Evolutionary conservation across 306 rosid genomes (phyloP).

Genomic region (Acacia acuminata): DNA sequence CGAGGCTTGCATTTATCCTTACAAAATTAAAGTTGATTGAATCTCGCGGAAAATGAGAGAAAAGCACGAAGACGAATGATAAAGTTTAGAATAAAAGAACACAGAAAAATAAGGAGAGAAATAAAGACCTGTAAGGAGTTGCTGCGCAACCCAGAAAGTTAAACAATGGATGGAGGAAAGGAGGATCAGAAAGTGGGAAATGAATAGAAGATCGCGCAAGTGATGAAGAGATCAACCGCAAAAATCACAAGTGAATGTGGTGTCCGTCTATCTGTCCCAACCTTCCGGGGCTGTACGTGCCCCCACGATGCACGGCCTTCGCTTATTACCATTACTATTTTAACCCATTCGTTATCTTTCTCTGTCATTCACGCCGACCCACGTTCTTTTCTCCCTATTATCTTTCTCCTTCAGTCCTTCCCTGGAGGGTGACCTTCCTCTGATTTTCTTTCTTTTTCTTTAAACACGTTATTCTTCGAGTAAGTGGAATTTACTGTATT

Average conservation of each 20-base stretch:
- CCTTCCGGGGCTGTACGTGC: slow-evolving; percentile 29
- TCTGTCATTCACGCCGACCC: background rate
- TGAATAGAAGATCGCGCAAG: slow-evolving; percentile 29
- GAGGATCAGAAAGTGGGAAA: background rate
- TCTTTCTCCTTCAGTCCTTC: background rate
- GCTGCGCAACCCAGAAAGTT: slow-evolving; percentile 27
- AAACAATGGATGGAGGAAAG: background rate
- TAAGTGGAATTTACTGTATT: background rate
- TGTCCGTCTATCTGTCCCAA: slow-evolving; percentile 6
- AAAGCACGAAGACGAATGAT: background rate
- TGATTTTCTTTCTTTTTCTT: too few relatives aligned
- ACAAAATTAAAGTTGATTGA: background rate
- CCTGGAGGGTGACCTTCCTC: background rate
- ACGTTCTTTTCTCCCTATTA: background rate
- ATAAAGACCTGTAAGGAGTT: background rate
- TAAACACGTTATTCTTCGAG: background rate
- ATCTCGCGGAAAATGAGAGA: background rate
- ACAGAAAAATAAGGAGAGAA: background rate
- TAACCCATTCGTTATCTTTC: background rate
- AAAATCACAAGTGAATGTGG: background rate
- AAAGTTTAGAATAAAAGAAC: background rate
- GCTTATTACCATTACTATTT: slow-evolving; percentile 24
- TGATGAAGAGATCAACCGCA: background rate
- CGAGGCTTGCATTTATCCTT: background rate
- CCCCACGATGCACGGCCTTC: background rate